These are phyloP conservation scores for Friedmanniomyces endolithicus DNA, from an alignment of 495 filamentous ascomycete genomes.

Conservation along the genomic window DNA sequence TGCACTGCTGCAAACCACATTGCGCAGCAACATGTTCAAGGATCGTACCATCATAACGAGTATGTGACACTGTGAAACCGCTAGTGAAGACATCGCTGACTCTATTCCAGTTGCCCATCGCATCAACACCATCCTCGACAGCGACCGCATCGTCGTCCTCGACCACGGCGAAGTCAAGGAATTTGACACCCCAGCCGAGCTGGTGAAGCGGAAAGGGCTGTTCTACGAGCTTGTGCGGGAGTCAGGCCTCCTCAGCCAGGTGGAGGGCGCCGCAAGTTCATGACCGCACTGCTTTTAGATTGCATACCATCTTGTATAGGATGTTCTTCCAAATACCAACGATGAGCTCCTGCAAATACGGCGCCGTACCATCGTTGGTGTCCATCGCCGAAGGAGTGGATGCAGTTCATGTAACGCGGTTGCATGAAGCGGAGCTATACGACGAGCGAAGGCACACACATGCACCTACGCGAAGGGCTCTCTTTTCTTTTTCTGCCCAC, in stretches of 20 bases:
- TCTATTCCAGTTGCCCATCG: constrained; percentile 57
- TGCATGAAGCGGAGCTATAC: no score
- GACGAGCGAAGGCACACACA: no score
- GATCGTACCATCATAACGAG: constrained; percentile 92
- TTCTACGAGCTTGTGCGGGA: constrained; percentile 35
- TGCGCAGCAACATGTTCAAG: constrained; percentile 55
- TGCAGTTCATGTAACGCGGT: no score
- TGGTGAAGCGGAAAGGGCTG: constrained; percentile 28
- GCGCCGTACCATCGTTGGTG: not conserved
- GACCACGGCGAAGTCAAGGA: constrained; percentile 47
- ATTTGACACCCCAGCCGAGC: constrained; percentile 33
- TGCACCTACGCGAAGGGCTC: no score
- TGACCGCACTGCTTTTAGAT: not conserved
- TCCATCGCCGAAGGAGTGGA: not conserved
- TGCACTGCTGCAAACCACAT: constrained; percentile 60
- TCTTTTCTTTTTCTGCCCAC: no score
- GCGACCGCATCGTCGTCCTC: constrained; percentile 79
- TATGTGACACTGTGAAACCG: not conserved
- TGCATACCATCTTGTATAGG: no score
- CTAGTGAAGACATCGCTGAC: not conserved
- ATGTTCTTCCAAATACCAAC: no score
- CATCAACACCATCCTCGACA: constrained; percentile 93
- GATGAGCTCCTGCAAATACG: not conserved
- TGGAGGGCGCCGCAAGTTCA: not conserved
- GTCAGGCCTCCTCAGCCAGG: constrained; percentile 25